Evolutionary conservation across 139 green algal genomes (phyloP), one percentile per base, ranked within the genome.

Genomic region (Tetradesmus lagerheimii): DNA sequence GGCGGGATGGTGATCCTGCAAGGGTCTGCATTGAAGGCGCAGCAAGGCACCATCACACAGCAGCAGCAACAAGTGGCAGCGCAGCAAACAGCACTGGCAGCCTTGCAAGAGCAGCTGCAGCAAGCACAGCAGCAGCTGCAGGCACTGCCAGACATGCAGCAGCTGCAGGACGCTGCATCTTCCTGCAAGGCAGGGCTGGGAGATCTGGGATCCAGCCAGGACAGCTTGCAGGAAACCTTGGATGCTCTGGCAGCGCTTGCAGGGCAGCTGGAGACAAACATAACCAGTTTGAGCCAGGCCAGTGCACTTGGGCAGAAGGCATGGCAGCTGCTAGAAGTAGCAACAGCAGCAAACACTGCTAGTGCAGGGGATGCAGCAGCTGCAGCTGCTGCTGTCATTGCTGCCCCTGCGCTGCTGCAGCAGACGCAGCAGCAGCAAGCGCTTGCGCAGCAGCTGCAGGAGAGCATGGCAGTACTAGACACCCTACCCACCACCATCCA

Each of bases 51-150:
- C 2, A 71, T 71, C 57, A 71, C 23, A n/a, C 35, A 85, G 29
- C 79, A 85, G 53, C 79, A 85, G 79, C 79, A 85, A 23, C 79
- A 29, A 50, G 79, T 71, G 12, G 67, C 38, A 50, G 45, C 39
- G 29, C n/a, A 74, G 45, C 80, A 47, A n/a, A 37, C 38, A 27
- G 23, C 45, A 2, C 39, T 86, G 27, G n/a, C 38, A 41, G 9
- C 45, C 14, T 86, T 86, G 80, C 45, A 74, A 2, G 45, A 75
- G 29, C 45, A 74, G 31, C 45, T 86, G 80, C 80, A 86, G 45
- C 80, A 75, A 74, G 80, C 45, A 41, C 31, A 87, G 81, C 34
- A 87, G 31, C 35, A 37, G 29, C 31, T 77, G 53, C 15, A 47
- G 81, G 34, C 23, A n/a, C 57, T 71, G 57, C 57, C 57, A n/a